These are phyloP conservation scores for Aspergillus brunneoviolaceus DNA, from an alignment of 2,329 filamentous ascomycete genomes.

Conservation along the genomic window DNA sequence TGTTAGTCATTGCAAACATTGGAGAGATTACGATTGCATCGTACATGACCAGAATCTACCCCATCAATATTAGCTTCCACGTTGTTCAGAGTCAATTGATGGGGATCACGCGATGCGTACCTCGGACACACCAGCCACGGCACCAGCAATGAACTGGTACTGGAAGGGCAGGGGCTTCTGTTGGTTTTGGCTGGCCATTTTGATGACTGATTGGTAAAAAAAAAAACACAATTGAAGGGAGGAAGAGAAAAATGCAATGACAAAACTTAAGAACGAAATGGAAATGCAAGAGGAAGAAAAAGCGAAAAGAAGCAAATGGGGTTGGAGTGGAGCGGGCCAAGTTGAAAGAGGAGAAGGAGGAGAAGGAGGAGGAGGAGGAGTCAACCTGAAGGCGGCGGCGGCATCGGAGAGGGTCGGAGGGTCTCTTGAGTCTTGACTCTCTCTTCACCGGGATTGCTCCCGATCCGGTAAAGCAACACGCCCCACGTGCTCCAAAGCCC, in stretches of 20 bases:
- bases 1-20: background rate
- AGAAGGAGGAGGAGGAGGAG: slow-evolving; percentile 10
- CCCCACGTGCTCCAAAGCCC: slow-evolving; percentile 1
- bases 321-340: no score
- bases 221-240: slow-evolving; percentile 1
- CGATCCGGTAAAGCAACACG: slow-evolving; percentile 11
- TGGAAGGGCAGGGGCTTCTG: slow-evolving; percentile 81
- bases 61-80: slow-evolving; percentile 17
- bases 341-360: background rate
- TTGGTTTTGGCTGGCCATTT: slow-evolving; percentile 59
- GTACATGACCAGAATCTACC: slow-evolving; percentile 85
- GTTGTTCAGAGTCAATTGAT: background rate
- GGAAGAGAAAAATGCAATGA: background rate
- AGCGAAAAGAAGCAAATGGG: background rate
- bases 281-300: slow-evolving; percentile 3
- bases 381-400: background rate
- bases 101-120: slow-evolving; percentile 53
- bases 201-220: slow-evolving; percentile 28
- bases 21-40: slow-evolving; percentile 29
- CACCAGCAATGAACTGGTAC: slow-evolving; percentile 95
- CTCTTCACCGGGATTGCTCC: slow-evolving; percentile 6
- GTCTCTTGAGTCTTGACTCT: background rate
- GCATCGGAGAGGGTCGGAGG: slow-evolving; percentile 13
- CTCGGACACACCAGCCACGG: slow-evolving; percentile 96
- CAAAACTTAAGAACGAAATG: no score